Evolutionary conservation across 805 yeast species (phyloP).

Genomic region (Wickerhamomyces alni): DNA sequence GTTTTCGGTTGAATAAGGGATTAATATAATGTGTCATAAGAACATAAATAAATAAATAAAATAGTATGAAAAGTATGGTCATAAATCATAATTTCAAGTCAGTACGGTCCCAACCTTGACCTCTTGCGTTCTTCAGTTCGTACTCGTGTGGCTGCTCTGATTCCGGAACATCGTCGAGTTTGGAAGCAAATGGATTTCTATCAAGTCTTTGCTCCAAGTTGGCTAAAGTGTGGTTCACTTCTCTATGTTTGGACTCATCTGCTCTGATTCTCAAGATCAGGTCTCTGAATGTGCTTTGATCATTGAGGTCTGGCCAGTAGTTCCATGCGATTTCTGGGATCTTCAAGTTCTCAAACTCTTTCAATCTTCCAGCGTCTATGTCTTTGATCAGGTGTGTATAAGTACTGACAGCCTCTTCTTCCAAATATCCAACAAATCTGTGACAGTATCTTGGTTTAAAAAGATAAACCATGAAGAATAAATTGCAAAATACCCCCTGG

Average conservation of each 20-base stretch:
- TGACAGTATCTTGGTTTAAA: conserved; percentile 61
- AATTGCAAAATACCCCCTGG: conserved; percentile 56
- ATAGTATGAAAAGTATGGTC: too few relatives aligned
- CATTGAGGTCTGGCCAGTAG: conserved; percentile 52
- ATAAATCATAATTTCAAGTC: too few relatives aligned
- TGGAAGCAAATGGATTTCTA: conserved; percentile 62
- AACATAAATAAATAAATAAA: too few relatives aligned
- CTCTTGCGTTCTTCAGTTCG: conserved; percentile 7
- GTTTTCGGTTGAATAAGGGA: too few relatives aligned
- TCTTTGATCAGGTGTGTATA: conserved; percentile 57
- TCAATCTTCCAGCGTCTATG: conserved; percentile 41
- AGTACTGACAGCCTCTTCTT: conserved; percentile 71
- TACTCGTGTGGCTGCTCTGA: conserved; percentile 17
- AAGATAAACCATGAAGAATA: conserved; percentile 56
- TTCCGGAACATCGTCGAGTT: conserved; percentile 21
- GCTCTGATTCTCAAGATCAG: conserved; percentile 60
- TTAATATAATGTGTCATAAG: too few relatives aligned
- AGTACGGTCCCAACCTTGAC: conserved; percentile 11
- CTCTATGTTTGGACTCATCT: conserved; percentile 75
- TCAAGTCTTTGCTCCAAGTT: conserved; percentile 47
- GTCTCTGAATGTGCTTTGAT: conserved; percentile 47
- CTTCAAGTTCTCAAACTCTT: conserved; percentile 36
- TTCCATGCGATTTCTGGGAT: conserved; percentile 56
- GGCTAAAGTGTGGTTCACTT: conserved; percentile 73
- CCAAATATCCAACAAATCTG: conserved; percentile 71